These are phyloP conservation scores for Funneliformis geosporum DNA, from an alignment of 192 early-diverging fungal species.

Conservation along the genomic window DNA sequence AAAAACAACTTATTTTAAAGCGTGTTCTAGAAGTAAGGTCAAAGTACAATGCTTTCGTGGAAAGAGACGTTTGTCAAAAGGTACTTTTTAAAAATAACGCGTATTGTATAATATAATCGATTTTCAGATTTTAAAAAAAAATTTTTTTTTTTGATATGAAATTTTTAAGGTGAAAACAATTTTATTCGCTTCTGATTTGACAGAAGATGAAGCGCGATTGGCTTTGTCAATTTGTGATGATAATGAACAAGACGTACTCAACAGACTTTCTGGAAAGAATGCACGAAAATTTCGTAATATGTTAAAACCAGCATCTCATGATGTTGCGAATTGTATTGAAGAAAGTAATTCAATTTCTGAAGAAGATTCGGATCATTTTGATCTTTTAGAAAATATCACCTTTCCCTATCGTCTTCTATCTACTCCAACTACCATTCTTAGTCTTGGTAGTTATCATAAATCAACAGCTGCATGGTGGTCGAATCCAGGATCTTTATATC, in stretches of 20 bases:
- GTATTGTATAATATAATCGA: neutral
- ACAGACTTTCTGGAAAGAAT: neutral
- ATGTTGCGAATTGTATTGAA: neutral
- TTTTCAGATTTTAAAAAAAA: neutral
- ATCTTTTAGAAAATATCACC: neutral
- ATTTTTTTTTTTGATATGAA: neutral
- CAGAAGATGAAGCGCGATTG: constrained; percentile 1
- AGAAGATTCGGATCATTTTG: neutral
- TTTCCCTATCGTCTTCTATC: neutral
- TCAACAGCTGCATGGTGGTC: constrained; percentile 1
- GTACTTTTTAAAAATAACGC: neutral
- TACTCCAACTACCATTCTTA: neutral
- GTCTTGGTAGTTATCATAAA: constrained; percentile 9
- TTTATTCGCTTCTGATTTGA: constrained; percentile 9
- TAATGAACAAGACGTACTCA: constrained; percentile 6
- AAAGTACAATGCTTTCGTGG: neutral
- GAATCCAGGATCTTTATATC: constrained; percentile 1
- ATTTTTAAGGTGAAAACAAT: neutral
- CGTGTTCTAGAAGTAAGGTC: constrained; percentile 4
- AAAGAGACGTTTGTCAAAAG: constrained; percentile 3
- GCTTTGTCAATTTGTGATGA: neutral
- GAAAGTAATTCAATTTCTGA: no score
- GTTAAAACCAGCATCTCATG: neutral
- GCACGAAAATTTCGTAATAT: neutral
- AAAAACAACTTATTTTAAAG: neutral